Conservation (phyloP, 1,139 yeast genomes). For the Taiozyma sp. region DNA sequence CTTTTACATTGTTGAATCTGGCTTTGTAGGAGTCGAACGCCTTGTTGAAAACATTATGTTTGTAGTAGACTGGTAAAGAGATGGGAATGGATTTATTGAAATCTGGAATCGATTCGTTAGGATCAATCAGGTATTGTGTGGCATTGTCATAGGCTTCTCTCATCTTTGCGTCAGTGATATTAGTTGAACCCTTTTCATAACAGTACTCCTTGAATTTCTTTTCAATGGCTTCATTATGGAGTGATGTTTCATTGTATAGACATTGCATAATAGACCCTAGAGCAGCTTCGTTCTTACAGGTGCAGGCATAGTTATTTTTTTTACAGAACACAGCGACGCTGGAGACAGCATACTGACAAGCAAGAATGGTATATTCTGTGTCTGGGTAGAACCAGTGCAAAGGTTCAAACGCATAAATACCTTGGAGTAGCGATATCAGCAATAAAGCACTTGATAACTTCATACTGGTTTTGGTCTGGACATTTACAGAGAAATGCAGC, state of each 20-base stretch:
- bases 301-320: conserved; percentile 20
- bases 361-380: conserved; percentile 19
- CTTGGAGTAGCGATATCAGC: not conserved
- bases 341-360: conserved; percentile 23
- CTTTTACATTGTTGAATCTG: conserved; percentile 34
- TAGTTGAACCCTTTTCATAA: conserved; percentile 6
- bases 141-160: conserved; percentile 37
- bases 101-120: conserved; percentile 23
- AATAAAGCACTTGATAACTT: not conserved
- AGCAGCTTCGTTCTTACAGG: conserved; percentile 22
- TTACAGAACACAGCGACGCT: conserved; percentile 22
- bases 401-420: not conserved
- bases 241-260: conserved; percentile 17
- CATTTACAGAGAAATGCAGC: too few relatives aligned
- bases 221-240: conserved; percentile 8
- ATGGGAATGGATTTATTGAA: conserved; percentile 24
- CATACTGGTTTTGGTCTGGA: not conserved
- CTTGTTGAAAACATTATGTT: conserved; percentile 26
- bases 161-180: conserved; percentile 30
- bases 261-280: conserved; percentile 25
- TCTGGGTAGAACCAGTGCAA: conserved; percentile 7
- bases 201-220: conserved; percentile 16
- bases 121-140: conserved; percentile 28
- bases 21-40: conserved; percentile 31
- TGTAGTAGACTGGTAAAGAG: conserved; percentile 26